Base-by-base conservation (phyloP, 768 basidiomycete genomes). In the Tricholoma bakamatsutake region DNA sequence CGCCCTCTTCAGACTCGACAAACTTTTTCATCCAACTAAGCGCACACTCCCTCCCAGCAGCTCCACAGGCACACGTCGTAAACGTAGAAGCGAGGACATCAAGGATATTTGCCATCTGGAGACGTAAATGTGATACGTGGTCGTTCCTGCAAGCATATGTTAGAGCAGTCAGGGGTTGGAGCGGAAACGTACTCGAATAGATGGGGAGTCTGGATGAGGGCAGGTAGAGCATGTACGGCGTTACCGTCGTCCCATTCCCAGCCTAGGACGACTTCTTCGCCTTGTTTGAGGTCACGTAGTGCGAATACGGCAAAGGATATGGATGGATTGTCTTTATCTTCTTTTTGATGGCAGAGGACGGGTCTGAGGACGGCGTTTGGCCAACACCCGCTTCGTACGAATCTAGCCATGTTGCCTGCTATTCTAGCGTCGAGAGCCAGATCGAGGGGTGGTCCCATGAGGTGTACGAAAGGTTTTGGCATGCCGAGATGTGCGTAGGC, bases 191-290 rank as follows among this genome's bases (percentile, higher is more conserved):
- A 85, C 85, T 78, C 74, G 62, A 85, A 84, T 55, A 78, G 62
- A 56, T 76, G 70, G 4, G 84, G 82, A 4, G 78, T 69, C 61
- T 83, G 72, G 55, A 90, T 73, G 50, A 90, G 69, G 7, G 83
- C 83, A n/a, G 83, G 88, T 0, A 93, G 73, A 57, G 77, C 73
- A 69, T 96, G 94, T 0, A 95, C 81, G 0, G 87, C 84, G 65
- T 92, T 89, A 2, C 84, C 84, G 63, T 98, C 95, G 62, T 98
- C 94, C 95, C 95, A 98, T 67, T 97, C 93, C 93, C 95, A 98
- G 0, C 88, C 89, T 0, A 98, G 71, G 0, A 94, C 83, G 17
- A 98, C 81, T 71, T 98, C 95, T 60, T 94, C 93, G 48, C 87
- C 79, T 33, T 81, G 81, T 53, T 79, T 80, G 60, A 98, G 77